phyloP scores from a whole-genome alignment of 768 basidiomycete genomes.

The Suillus subluteus region DNA sequence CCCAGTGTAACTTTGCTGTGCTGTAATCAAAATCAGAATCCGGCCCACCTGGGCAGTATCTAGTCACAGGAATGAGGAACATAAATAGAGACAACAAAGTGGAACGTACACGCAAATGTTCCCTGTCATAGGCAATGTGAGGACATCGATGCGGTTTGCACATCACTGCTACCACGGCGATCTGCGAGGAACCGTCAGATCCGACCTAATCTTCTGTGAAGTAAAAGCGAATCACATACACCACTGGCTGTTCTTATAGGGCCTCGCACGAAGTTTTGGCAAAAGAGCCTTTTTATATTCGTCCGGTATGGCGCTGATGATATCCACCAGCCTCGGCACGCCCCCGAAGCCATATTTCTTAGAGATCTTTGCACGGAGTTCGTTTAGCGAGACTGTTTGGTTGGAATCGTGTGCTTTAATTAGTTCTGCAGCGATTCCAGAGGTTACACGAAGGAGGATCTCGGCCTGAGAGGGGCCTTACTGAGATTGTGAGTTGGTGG shows the following conservation, averaged over 20 bases:
- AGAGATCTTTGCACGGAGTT: conserved; percentile 82
- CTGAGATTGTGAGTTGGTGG: conserved; percentile 3
- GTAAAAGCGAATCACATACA: conserved; percentile 49
- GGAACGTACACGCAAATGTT: conserved; percentile 93
- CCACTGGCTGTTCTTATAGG: conserved; percentile 97
- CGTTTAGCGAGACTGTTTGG: conserved; percentile 82
- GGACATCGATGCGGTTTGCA: conserved; percentile 99
- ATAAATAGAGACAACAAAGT: not conserved
- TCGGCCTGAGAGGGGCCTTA: conserved; percentile 88
- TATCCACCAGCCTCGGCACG: conserved; percentile 93
- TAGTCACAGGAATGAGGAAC: conserved; percentile 32
- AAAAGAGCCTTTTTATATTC: conserved; percentile 92
- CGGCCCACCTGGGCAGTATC: conserved; percentile 97
- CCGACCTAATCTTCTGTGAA: not conserved
- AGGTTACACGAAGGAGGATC: conserved; percentile 85
- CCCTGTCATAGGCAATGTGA: conserved; percentile 99
- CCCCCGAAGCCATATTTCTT: conserved; percentile 89
- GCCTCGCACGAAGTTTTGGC: conserved; percentile 87
- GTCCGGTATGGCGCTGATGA: conserved; percentile 97
- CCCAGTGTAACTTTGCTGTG: conserved; percentile 93
- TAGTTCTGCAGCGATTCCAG: conserved; percentile 92
- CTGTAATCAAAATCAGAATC: conserved; percentile 99
- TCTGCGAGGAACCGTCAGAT: conserved; percentile 49
- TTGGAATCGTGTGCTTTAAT: conserved; percentile 85
- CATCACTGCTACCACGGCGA: conserved; percentile 99